Percentiles rank a stretch among this genome's conserved stretches.
These are phyloP conservation scores for Graphium sp. DNA, from an alignment of 2,329 filamentous ascomycete species.

Conservation along the genomic window DNA sequence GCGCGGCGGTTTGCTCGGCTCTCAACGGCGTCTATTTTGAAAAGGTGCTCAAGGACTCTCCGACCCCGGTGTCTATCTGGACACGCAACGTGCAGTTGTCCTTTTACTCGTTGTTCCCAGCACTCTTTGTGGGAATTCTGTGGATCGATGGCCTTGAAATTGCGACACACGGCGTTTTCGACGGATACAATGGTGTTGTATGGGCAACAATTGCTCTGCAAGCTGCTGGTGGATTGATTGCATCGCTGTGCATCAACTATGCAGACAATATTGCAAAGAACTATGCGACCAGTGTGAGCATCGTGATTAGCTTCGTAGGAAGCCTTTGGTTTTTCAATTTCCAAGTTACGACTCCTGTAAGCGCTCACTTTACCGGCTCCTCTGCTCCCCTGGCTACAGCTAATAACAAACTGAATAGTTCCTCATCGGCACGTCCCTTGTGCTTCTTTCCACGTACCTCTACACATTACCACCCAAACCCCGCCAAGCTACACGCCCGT, in stretches of 20 bases:
- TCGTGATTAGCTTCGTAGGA: slow-evolving; percentile 70
- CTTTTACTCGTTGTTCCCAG: slow-evolving; percentile 84
- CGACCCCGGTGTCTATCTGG: slow-evolving; percentile 65
- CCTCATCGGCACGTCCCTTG: slow-evolving; percentile 59
- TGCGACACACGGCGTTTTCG: slow-evolving; percentile 74
- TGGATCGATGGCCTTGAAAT: slow-evolving; percentile 79
- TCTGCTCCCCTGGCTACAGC: background rate
- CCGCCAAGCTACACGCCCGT: slow-evolving; percentile 33
- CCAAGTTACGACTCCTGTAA: slow-evolving; percentile 52
- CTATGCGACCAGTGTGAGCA: slow-evolving; percentile 83
- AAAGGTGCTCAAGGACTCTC: slow-evolving; percentile 80
- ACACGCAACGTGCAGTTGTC: slow-evolving; percentile 88
- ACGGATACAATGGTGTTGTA: slow-evolving; percentile 83
- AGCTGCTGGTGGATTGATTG: slow-evolving; percentile 68
- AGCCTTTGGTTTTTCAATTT: slow-evolving; percentile 81
- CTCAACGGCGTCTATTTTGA: slow-evolving; percentile 79
- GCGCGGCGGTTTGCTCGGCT: slow-evolving; percentile 66
- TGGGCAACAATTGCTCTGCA: slow-evolving; percentile 77
- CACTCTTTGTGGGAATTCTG: slow-evolving; percentile 70
- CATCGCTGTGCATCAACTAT: slow-evolving; percentile 22
- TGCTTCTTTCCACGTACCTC: slow-evolving; percentile 69
- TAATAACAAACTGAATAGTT: slow-evolving; percentile 39
- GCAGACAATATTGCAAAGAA: slow-evolving; percentile 72
- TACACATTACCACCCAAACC: slow-evolving; percentile 52
- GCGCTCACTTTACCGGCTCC: slow-evolving; percentile 14